Conservation (phyloP, 352 stramenopile species). For the Phytophthora brassicae region DNA sequence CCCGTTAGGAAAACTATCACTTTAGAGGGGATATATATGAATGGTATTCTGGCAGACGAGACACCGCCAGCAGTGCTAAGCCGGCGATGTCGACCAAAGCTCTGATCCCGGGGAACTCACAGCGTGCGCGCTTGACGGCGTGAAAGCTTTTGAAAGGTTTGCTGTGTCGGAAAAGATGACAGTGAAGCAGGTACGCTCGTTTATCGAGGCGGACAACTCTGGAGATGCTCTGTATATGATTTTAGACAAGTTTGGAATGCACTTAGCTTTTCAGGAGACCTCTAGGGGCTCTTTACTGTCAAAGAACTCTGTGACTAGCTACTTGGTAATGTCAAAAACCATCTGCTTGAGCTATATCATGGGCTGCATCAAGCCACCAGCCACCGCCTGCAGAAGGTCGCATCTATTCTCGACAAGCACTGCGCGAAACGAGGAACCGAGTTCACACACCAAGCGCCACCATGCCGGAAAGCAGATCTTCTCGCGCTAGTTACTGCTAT, state of each 20-base stretch:
- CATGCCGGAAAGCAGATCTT: background rate
- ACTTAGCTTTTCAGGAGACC: background rate
- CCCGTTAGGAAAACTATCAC: background rate
- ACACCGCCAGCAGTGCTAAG: background rate
- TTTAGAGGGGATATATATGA: background rate
- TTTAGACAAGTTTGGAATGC: background rate
- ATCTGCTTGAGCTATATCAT: background rate
- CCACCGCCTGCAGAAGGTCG: background rate
- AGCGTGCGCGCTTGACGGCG: background rate
- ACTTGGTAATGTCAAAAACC: background rate
- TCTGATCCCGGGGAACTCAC: background rate
- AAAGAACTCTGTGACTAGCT: background rate
- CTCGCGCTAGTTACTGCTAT: background rate
- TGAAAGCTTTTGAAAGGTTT: background rate
- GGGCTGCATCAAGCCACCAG: background rate
- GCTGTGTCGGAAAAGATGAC: background rate
- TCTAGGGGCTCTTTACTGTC: background rate
- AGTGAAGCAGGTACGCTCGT: background rate
- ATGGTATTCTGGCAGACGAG: background rate
- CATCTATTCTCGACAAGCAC: background rate
- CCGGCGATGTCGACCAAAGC: background rate
- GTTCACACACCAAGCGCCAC: background rate
- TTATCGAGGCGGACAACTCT: background rate
- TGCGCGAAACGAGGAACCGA: background rate
- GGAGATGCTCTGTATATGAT: background rate